phyloP scores from a whole-genome alignment of 2,329 filamentous ascomycete species.

The Xylariaceae sp. region DNA sequence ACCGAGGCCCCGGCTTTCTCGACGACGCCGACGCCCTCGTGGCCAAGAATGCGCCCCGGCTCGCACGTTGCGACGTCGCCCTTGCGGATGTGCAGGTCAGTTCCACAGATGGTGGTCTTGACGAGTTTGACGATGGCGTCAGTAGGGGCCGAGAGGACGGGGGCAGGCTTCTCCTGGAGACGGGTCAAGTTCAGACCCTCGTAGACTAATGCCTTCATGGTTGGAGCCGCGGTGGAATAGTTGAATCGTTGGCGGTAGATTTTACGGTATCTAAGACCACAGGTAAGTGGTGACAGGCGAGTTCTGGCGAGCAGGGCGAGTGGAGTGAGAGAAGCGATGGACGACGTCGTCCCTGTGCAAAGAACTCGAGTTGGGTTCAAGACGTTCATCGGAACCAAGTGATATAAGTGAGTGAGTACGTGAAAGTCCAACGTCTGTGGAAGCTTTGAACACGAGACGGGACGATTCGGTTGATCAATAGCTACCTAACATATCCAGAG shows the following conservation, averaged over 20 bases:
- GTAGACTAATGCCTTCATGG: not conserved
- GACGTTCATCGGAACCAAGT: not conserved
- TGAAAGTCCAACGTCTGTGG: not conserved
- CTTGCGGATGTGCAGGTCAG: not conserved
- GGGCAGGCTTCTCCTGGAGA: not conserved
- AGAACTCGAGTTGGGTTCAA: not conserved
- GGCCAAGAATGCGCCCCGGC: not conserved
- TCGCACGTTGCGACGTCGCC: not conserved
- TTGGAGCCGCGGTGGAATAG: not conserved
- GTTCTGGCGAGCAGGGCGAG: not conserved
- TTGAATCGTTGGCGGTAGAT: not conserved
- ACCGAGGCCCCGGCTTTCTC: not conserved
- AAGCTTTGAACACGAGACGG: not conserved
- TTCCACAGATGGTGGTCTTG: not conserved
- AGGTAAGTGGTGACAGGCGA: not conserved
- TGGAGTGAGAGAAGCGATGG: too few species aligned
- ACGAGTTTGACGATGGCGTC: not conserved
- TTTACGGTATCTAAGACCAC: not conserved
- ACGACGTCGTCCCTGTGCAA: not conserved
- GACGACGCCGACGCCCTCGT: not conserved
- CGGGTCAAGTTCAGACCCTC: not conserved
- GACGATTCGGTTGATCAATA: not conserved
- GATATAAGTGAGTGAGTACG: not conserved
- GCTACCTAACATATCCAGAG: not conserved
- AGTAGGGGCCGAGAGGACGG: not conserved